Base-by-base conservation (phyloP, 2,329 filamentous ascomycete species). In the Penicillium sp. region DNA sequence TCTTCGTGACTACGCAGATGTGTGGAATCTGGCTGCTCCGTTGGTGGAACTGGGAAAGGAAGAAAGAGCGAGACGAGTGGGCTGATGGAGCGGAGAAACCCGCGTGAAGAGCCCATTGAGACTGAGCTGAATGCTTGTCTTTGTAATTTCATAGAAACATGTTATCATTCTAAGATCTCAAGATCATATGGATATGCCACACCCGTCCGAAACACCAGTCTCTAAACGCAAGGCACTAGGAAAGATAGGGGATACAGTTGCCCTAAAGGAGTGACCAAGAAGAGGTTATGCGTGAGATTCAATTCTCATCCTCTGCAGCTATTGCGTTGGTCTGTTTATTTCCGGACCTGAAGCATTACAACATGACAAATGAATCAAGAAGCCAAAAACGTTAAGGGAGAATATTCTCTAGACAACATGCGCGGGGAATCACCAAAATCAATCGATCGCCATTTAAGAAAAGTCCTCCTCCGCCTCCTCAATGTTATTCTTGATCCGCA, bases 401-500 rank as follows among this genome's bases (percentile, higher is more conserved):
- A 49, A 48, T 40, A 45, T 53, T 49, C 52, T 49, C 54, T 49
- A 49, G 45, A 53, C 53, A 51, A 49, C 44, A 60, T 43, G 36
- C 49, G 43, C 49, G 52, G 58, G 58, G 58, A 60, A 61, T 58
- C 58, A 58, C 54, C 33, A 41, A 50, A 50, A 43, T 29, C 58
- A 57, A 55, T 49, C 41, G 47, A 54, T 34, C 18, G 29, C 37
- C 53, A 39, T 63, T 66, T 72, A 87, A 54, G 84, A 84, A 63
- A 87, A 87, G 63, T 87, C 84, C 57, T 87, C 84, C 34, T 77
- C 81, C 56, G 78, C 76, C 65, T 83, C 79, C 73, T 92, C 86
- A 62, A 95, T 95, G 46, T 78, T 78, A 63, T 85, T 84, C 84
- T 96, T 96, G 64, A 96, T 80, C 60, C 84, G 81, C 64, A 95